Evolutionary conservation across 805 yeast genomes (phyloP).

Genomic region (Priceomyces fermenticarens): DNA sequence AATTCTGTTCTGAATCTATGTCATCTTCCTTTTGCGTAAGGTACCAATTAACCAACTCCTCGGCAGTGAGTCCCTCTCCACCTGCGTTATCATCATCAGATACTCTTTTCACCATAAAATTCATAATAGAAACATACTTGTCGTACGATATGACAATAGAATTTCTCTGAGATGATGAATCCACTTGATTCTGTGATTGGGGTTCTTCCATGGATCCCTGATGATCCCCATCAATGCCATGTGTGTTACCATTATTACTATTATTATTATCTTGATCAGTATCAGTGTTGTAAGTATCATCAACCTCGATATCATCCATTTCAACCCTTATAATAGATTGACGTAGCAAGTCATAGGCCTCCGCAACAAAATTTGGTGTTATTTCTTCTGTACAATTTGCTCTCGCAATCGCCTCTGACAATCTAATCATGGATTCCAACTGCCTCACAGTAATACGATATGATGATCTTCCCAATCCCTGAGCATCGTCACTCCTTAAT

Average conservation of each 20-base stretch:
- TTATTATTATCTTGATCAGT: slow-evolving; percentile 11
- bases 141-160: slow-evolving; percentile 69
- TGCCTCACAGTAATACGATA: slow-evolving; percentile 97
- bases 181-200: slow-evolving; percentile 3
- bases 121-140: slow-evolving; percentile 81
- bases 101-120: slow-evolving; percentile 63
- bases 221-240: not conserved
- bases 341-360: slow-evolving; percentile 85
- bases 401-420: slow-evolving; percentile 94
- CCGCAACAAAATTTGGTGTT: slow-evolving; percentile 81
- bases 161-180: slow-evolving; percentile 27
- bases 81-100: slow-evolving; percentile 51
- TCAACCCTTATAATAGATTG: slow-evolving; percentile 93
- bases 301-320: slow-evolving; percentile 86
- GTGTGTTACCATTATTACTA: not conserved
- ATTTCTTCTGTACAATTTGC: slow-evolving; percentile 92
- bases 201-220: not conserved
- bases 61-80: slow-evolving; percentile 63
- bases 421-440: slow-evolving; percentile 87
- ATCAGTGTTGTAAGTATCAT: slow-evolving; percentile 49
- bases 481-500: slow-evolving; percentile 85
- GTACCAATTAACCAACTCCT: slow-evolving; percentile 77
- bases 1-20: slow-evolving; percentile 65
- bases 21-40: slow-evolving; percentile 69
- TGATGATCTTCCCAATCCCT: slow-evolving; percentile 79